Evolutionary conservation across 1,139 yeast genomes (phyloP), one percentile per base, ranked within the genome.

Genomic region (Pichia sp.): DNA sequence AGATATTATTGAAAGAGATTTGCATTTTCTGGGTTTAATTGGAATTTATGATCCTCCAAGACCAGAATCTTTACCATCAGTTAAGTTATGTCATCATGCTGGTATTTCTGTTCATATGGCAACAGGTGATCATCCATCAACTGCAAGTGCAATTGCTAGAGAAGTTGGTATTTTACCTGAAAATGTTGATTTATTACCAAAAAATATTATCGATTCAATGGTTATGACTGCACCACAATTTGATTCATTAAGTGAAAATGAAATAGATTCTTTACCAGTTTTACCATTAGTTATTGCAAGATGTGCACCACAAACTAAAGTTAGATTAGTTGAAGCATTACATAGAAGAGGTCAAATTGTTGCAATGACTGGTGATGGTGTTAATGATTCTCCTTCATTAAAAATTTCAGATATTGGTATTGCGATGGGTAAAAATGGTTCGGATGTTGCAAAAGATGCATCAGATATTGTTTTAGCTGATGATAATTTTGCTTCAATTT

Each of bases 281-380:
- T 67, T 85, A 46, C 94, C 94, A 2, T 69, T 83, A 46, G 95
- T 85, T 31, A 80, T 85, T 66, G 94, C 94, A 6, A 73, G 95
- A 53, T 85, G 94, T 67, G 86, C 94, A 11, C 95, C 95, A 4
- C 86, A 82, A 60, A 84, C 94, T 30, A 85, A 85, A 61, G 94
- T 84, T 24, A 74, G 89, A 53, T 81, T 85, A 84, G 83, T 85
- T 58, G 90, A 84, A 35, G 92, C 94, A 0, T 70, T 85, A 37
- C 92, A 84, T 56, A 76, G 94, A 52, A 74, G 90, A 50, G 63
- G 70, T 22, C 78, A 78, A 52, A 82, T 79, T 58, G 80, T 82
- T 53, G 94, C 92, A 30, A 85, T 84, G 94, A 84, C 95, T 35
- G 95, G 94, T 55, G 94, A 84, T 63, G 94, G 94, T 55, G 90